phyloP scores from a whole-genome alignment of 208 protist species.

The Vickermania ingenoplastis region DNA sequence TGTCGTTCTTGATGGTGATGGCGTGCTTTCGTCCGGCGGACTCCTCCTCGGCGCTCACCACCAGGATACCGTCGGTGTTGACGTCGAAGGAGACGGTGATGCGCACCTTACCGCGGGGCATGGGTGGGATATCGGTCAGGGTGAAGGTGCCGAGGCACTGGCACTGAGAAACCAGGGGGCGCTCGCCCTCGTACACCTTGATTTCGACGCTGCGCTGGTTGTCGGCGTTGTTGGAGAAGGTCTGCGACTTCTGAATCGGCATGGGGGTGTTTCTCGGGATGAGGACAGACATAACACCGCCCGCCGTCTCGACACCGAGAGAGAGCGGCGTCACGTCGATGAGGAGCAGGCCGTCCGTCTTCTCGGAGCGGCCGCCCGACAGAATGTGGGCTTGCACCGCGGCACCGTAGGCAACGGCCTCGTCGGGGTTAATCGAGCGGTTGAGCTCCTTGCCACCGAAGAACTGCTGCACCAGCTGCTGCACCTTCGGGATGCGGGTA shows the following conservation, averaged over 20 bases:
- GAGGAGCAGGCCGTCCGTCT: slow-evolving; percentile 72
- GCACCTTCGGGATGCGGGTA: slow-evolving; percentile 98
- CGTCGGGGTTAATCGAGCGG: slow-evolving; percentile 90
- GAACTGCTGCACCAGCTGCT: slow-evolving; percentile 92
- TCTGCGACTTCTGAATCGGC: slow-evolving; percentile 80
- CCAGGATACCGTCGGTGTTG: slow-evolving; percentile 96
- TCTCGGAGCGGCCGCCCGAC: slow-evolving; percentile 42
- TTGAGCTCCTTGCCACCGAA: slow-evolving; percentile 93
- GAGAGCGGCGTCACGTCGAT: slow-evolving; percentile 91
- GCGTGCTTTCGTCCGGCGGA: slow-evolving; percentile 75
- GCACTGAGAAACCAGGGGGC: slow-evolving; percentile 86
- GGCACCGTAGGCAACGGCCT: slow-evolving; percentile 91
- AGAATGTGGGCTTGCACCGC: slow-evolving; percentile 96
- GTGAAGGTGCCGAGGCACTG: slow-evolving; percentile 93
- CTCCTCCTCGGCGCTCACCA: slow-evolving; percentile 94
- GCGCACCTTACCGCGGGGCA: slow-evolving; percentile 90
- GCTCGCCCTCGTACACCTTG: slow-evolving; percentile 93
- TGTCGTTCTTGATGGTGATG: slow-evolving; percentile 96
- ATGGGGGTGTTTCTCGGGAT: slow-evolving; percentile 83
- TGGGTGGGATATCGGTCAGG: slow-evolving; percentile 73
- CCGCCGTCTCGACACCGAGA: slow-evolving; percentile 88
- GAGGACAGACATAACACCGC: slow-evolving; percentile 93
- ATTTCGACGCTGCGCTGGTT: slow-evolving; percentile 87
- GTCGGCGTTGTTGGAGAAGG: slow-evolving; percentile 81
- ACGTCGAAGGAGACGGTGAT: slow-evolving; percentile 99